A percentile compares a stretch with the other conserved stretches of the same genome.
phyloP scores from a whole-genome alignment of 306 rosid species.

The Ziziphus jujuba region DNA sequence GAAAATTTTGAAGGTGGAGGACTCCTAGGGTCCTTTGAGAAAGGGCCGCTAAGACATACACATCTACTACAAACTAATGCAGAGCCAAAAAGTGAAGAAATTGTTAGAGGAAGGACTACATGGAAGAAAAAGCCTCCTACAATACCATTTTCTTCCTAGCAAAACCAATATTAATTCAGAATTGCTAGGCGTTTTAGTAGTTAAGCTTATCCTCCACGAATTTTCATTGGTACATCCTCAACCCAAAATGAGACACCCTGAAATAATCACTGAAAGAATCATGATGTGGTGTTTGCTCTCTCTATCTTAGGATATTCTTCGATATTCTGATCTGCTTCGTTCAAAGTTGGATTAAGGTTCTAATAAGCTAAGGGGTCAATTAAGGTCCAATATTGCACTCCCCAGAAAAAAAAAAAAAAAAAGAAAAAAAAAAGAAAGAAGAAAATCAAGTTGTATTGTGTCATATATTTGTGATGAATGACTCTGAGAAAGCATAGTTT shows the following conservation, averaged over 20 bases:
- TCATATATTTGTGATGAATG: constrained; percentile 1
- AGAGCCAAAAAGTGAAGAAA: constrained; percentile 62
- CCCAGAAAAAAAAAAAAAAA: not conserved
- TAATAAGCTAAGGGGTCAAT: constrained; percentile 3
- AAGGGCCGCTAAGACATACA: constrained; percentile 54
- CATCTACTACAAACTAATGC: constrained; percentile 68
- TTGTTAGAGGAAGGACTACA: constrained; percentile 75
- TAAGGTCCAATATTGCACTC: not conserved
- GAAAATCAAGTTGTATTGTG: not conserved
- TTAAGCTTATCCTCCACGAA: constrained; percentile 1
- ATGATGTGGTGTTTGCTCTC: not conserved
- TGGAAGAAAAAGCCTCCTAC: constrained; percentile 67
- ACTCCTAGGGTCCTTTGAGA: constrained; percentile 51
- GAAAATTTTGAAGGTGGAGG: constrained; percentile 64
- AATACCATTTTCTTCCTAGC: constrained; percentile 44
- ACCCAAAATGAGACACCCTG: not conserved
- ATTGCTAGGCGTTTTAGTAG: constrained; percentile 4
- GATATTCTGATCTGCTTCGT: not conserved
- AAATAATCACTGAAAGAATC: constrained; percentile 1
- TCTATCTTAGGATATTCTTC: constrained; percentile 5
- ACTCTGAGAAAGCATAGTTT: not conserved
- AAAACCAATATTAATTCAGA: not conserved
- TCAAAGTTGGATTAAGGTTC: not conserved
- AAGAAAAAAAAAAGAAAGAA: too few species aligned
- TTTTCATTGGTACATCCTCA: not conserved